A percentile compares a stretch with the other conserved stretches of the same genome.
phyloP scores from a whole-genome alignment of 768 basidiomycete species.

The Coprinellus micaceus region DNA sequence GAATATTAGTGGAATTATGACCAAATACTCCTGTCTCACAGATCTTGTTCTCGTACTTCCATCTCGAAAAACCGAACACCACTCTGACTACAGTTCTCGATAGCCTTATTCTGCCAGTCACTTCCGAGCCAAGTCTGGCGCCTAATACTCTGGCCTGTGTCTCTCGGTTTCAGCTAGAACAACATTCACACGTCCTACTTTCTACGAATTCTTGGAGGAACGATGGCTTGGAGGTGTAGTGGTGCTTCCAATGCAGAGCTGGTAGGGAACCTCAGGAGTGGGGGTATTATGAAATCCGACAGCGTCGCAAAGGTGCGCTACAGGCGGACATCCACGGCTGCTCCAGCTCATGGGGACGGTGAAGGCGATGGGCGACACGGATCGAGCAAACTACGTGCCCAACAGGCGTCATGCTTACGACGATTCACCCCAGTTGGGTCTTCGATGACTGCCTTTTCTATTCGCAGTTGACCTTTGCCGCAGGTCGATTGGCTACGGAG shows the following conservation, averaged over 20 bases:
- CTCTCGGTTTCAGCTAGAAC: too few species aligned
- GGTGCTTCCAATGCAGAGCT: constrained; percentile 72
- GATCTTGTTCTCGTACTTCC: too few species aligned
- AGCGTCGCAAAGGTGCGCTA: constrained; percentile 50
- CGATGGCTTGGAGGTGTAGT: constrained; percentile 81
- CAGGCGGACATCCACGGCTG: not conserved
- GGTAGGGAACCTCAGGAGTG: constrained; percentile 56
- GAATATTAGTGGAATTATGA: not conserved
- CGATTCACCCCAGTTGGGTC: constrained; percentile 70
- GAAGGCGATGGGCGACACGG: constrained; percentile 68
- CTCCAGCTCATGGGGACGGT: not conserved
- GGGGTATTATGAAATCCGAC: constrained; percentile 55
- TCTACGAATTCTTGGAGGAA: not conserved
- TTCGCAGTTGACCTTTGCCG: not conserved
- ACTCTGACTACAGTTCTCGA: too few species aligned
- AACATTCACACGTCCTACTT: not conserved
- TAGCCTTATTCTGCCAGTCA: too few species aligned
- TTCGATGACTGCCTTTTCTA: not conserved
- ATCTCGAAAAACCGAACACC: too few species aligned
- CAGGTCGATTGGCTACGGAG: constrained; percentile 75
- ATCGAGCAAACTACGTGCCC: constrained; percentile 66
- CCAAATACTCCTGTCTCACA: too few species aligned
- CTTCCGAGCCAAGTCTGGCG: too few species aligned
- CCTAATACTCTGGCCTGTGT: too few species aligned
- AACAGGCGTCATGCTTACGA: constrained; percentile 56